phyloP scores from a whole-genome alignment of 805 yeast species.

The Scheffersomyces ergatensis region DNA sequence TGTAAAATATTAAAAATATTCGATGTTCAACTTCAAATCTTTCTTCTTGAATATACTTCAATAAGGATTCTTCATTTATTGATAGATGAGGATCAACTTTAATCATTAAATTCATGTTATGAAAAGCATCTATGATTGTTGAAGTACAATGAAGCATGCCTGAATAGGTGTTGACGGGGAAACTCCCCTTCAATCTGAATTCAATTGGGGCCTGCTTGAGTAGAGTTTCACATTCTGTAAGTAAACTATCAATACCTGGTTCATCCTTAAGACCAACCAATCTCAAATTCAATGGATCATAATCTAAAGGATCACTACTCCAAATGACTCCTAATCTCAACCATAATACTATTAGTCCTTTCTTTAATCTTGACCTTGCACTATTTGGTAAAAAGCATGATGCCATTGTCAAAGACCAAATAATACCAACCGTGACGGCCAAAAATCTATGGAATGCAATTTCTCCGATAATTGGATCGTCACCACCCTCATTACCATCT shows the following conservation, averaged over 20 bases:
- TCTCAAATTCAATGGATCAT: constrained; percentile 18
- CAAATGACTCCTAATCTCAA: constrained; percentile 76
- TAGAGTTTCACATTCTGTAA: constrained; percentile 58
- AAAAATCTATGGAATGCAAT: constrained; percentile 78
- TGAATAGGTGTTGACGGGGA: constrained; percentile 54
- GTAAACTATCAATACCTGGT: constrained; percentile 48
- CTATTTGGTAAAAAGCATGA: constrained; percentile 67
- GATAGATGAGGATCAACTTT: constrained; percentile 56
- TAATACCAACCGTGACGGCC: constrained; percentile 68
- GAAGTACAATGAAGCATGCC: constrained; percentile 55
- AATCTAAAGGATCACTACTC: constrained; percentile 70
- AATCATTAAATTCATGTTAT: constrained; percentile 68
- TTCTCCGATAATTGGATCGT: constrained; percentile 62
- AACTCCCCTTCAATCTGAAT: constrained; percentile 69
- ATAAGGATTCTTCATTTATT: constrained; percentile 52
- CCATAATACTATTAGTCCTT: constrained; percentile 70
- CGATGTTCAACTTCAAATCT: constrained; percentile 69
- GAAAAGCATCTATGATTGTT: constrained; percentile 68
- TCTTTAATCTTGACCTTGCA: constrained; percentile 67
- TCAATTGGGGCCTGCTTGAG: constrained; percentile 75
- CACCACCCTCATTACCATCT: constrained; percentile 68
- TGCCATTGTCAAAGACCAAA: constrained; percentile 76
- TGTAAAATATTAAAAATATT: constrained; percentile 72
- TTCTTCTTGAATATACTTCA: constrained; percentile 54
- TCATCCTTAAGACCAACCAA: constrained; percentile 46